Conservation (phyloP, 768 basidiomycete species). For the Rhodotorula paludigena region DNA sequence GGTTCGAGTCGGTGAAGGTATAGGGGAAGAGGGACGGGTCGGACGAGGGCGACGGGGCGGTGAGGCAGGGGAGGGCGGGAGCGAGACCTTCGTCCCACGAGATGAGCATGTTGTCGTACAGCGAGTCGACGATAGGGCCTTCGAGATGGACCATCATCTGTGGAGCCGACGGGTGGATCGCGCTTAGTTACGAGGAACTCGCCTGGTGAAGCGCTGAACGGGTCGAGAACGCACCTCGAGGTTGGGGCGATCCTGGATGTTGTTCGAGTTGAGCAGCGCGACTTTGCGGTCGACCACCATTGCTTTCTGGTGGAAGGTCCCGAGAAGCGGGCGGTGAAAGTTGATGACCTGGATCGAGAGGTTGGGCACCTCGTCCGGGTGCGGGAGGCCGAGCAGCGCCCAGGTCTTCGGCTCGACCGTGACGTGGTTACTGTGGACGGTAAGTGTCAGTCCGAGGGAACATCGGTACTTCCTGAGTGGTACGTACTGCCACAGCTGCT, state of each 20-base stretch:
- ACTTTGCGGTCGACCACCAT: conserved; percentile 65
- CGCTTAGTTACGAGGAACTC: not conserved
- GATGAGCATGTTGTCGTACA: conserved; percentile 66
- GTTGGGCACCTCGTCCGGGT: conserved; percentile 57
- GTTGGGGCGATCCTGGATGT: conserved; percentile 57
- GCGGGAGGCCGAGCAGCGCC: conserved; percentile 56
- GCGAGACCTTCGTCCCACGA: conserved; percentile 45
- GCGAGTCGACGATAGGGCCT: conserved; percentile 63
- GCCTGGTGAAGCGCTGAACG: conserved; percentile 44
- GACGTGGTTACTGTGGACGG: conserved; percentile 31
- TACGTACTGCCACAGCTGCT: conserved; percentile 49
- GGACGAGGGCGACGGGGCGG: conserved; percentile 10
- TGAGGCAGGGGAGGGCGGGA: conserved; percentile 29
- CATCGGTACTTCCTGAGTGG: not conserved
- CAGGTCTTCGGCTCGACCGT: conserved; percentile 47
- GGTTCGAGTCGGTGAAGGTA: conserved; percentile 51
- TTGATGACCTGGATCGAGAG: conserved; percentile 61
- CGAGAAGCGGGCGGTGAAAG: conserved; percentile 50
- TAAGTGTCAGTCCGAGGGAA: not conserved
- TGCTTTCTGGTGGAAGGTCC: conserved; percentile 69
- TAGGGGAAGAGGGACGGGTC: conserved; percentile 44
- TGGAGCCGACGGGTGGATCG: conserved; percentile 29
- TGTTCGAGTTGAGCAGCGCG: conserved; percentile 63
- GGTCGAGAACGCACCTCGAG: conserved; percentile 45
- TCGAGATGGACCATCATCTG: conserved; percentile 68